Evolutionary conservation across 2,329 filamentous ascomycete genomes (phyloP), one percentile per base, ranked within the genome.

Genomic region (Penicillium brasilianum): DNA sequence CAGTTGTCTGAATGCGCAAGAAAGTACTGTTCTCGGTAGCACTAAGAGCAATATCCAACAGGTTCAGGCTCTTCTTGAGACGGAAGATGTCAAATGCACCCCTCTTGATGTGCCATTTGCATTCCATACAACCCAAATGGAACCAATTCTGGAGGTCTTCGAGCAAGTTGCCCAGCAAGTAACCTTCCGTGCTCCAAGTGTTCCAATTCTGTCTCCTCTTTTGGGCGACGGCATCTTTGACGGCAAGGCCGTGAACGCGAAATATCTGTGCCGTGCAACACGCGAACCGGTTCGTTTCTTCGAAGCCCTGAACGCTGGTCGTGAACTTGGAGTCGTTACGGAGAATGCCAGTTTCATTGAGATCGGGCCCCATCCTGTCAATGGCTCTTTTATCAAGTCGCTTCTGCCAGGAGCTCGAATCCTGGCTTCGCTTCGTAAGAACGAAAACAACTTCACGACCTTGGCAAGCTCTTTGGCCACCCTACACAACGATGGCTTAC

Each of bases 1-100:
- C 62, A 89, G 91, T 16, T 95, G 92, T 78, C 84, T 92, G 73
- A 96, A 96, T 68, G 87, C 89, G 0, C 87, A 88, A 0, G 82
- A 86, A 54, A 90, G 92, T 72, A 93, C 88, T 10, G 92, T 95
- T 1, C 81, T 95, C n/a, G 86, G 85, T 62, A 78, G 85, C 16
- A 83, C 83, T 57, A 83, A 85, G 53, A 81, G 87, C 41, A 82
- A 88, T 62, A 85, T 90, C 57, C 80, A 85, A 60, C 78, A 79
- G 4, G 79, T 87, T 16, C 81, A 75, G 60, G 75, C 83, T 9
- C 70, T 79, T 32, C 80, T 90, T 3, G 74, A 80, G 14, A 73
- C 76, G 7, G 78, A 82, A 58, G 85, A 84, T 1, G 83, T 87
- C 76, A 88, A 88, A 75, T 83, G 82, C 61, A 86, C 83, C 7